phyloP scores from a whole-genome alignment of 2,329 filamentous ascomycete genomes.

The Paecilomyces formosus region DNA sequence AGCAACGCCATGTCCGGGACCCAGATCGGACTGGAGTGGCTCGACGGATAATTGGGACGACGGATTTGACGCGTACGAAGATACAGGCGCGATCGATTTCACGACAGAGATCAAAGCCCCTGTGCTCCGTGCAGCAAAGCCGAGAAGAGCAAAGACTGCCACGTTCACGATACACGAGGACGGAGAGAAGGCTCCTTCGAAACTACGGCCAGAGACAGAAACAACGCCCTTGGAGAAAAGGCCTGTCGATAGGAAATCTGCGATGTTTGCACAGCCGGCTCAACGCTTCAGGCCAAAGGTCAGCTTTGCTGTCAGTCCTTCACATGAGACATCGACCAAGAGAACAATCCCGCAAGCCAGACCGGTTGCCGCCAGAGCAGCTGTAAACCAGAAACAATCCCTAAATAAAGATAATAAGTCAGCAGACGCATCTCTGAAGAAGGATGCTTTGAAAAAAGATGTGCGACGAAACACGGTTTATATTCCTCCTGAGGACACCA shows the following conservation, averaged over 20 bases:
- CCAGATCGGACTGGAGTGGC: constrained; percentile 10
- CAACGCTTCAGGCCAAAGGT: constrained; percentile 31
- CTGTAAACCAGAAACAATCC: constrained; percentile 4
- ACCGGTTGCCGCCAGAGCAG: not conserved
- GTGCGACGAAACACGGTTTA: constrained; percentile 33
- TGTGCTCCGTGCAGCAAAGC: constrained; percentile 19
- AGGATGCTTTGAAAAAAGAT: constrained; percentile 19
- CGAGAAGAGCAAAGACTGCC: constrained; percentile 18
- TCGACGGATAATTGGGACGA: constrained; percentile 19
- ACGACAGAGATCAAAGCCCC: constrained; percentile 30
- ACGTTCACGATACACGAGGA: constrained; percentile 36
- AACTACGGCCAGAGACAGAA: constrained; percentile 4
- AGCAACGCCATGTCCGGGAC: constrained; percentile 26
- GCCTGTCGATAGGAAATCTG: constrained; percentile 16
- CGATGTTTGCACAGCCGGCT: constrained; percentile 32
- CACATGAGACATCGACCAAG: constrained; percentile 8
- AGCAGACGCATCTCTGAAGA: constrained; percentile 6
- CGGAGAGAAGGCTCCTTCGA: constrained; percentile 6
- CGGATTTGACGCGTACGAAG: constrained; percentile 19
- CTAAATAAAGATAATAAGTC: constrained; percentile 9
- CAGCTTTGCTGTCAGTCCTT: constrained; percentile 16
- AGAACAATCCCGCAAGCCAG: constrained; percentile 5
- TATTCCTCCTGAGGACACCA: constrained; percentile 35
- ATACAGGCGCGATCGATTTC: constrained; percentile 33
- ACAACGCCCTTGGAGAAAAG: constrained; percentile 11